These are phyloP conservation scores for Cladosporium austrohemisphaericum DNA, from an alignment of 2,329 filamentous ascomycete species.

Conservation along the genomic window DNA sequence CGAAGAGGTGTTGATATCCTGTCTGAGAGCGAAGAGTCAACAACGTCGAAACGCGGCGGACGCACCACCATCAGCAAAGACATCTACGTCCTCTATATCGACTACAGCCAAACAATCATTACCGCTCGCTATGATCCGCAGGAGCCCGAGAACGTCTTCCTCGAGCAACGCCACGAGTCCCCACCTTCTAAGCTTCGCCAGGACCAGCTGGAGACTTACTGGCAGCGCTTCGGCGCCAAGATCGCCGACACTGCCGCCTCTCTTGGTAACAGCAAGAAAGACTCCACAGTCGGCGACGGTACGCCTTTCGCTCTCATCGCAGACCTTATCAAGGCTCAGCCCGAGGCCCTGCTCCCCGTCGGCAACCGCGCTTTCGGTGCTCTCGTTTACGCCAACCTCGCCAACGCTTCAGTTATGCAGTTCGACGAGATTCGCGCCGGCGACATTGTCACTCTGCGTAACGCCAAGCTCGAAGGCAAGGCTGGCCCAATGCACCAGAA, in stretches of 20 bases:
- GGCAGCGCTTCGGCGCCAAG: conserved; percentile 73
- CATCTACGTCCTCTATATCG: conserved; percentile 83
- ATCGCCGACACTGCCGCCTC: conserved; percentile 67
- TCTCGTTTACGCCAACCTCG: conserved; percentile 89
- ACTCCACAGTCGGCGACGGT: conserved; percentile 78
- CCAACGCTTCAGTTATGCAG: conserved; percentile 85
- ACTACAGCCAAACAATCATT: conserved; percentile 93
- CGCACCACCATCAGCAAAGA: conserved; percentile 72
- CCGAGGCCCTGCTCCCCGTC: conserved; percentile 74
- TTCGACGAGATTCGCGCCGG: conserved; percentile 90
- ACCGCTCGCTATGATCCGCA: conserved; percentile 73
- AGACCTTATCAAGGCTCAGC: conserved; percentile 63
- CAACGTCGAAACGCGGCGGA: conserved; percentile 64
- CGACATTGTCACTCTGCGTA: conserved; percentile 89
- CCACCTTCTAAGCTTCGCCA: conserved; percentile 80
- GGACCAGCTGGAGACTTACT: conserved; percentile 86
- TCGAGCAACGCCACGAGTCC: conserved; percentile 83
- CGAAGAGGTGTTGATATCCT: conserved; percentile 73
- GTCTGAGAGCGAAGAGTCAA: conserved; percentile 76
- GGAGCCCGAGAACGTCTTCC: conserved; percentile 63
- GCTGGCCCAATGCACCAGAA: conserved; percentile 87
- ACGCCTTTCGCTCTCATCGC: conserved; percentile 72
- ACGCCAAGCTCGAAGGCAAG: conserved; percentile 91
- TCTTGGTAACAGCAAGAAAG: conserved; percentile 67
- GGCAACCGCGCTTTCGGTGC: conserved; percentile 89